Evolutionary conservation across 164 flowering plant species (phyloP), one percentile per base, ranked within the genome.

Genomic region (Nymphaea colorata): DNA sequence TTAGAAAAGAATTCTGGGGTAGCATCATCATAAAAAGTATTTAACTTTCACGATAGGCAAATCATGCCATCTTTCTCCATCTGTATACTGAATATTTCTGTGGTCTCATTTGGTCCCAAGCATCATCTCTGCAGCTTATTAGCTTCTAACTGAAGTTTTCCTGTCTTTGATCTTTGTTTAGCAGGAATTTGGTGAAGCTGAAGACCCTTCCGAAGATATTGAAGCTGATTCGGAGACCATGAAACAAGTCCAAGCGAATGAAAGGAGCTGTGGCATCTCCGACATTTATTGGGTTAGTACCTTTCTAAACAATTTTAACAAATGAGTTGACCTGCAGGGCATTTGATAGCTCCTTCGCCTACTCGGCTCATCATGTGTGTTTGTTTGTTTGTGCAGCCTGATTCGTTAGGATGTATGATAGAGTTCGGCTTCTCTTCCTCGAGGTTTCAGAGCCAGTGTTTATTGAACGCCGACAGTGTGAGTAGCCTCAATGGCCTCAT

Each of bases 201-300:
- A 43, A 45, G 66, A 65, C 17, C 12, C 57, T 8, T 72, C 74
- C 51, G 69, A 73, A 16, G 57, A 62, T 73, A 61, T 68, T 16
- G 67, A 61, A 66, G 78, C 36, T 64, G 81, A 76, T 65, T 70
- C 65, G 15, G 66, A 69, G 62, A 79, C 77, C 55, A 79, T 79
- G 64, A 44, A 67, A n/a, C 72, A 69, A 41, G 55, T 63, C 64
- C 64, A 62, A 43, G 87, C 78, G 17, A 76, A 69, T 66, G 72
- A 66, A 11, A 84, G 78, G 76, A 85, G 82, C 74, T 71, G 80
- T 62, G 70, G 57, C 70, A 79, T 90, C 36, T 71, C 92, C 41
- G 99, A 91, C 73, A 78, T 90, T 4, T 94, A 85, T 70, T 94
- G 99, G 99, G 98, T 94, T 90, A 65, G 64, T 67, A 45, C 18